Conservation (phyloP, 1,284 basidiomycete species). For the Apiotrichum gracile region DNA sequence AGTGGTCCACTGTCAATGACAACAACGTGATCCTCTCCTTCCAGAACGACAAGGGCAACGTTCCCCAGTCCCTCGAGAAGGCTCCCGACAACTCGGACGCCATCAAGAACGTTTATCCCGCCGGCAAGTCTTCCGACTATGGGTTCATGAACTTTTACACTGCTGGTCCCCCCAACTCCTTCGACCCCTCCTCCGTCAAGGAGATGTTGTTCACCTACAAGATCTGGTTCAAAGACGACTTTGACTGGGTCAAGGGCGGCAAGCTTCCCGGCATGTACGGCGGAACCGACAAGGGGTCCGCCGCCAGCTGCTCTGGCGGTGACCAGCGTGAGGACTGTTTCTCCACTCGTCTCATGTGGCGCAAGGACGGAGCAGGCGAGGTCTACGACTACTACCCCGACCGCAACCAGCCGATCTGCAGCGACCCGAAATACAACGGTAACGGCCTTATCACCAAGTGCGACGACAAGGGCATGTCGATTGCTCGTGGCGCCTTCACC, state of each 20-base stretch:
- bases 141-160: slow-evolving; percentile 30
- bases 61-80: too few relatives aligned
- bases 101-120: too few relatives aligned
- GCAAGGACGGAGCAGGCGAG: slow-evolving; percentile 36
- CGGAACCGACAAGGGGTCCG: slow-evolving; percentile 21
- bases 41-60: too few relatives aligned
- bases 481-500: slow-evolving; percentile 66
- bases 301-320: slow-evolving; percentile 45
- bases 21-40: too few relatives aligned
- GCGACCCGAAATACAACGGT: too few relatives aligned
- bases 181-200: slow-evolving; percentile 22
- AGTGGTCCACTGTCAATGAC: too few relatives aligned
- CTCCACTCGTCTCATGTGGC: slow-evolving; percentile 47
- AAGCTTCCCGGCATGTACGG: slow-evolving; percentile 48
- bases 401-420: slow-evolving; percentile 21
- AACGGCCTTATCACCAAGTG: slow-evolving; percentile 13
- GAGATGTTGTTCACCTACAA: slow-evolving; percentile 41
- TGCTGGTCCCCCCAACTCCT: slow-evolving; percentile 21
- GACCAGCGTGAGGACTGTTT: slow-evolving; percentile 38
- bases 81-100: too few relatives aligned
- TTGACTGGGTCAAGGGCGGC: slow-evolving; percentile 44
- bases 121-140: background rate
- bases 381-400: slow-evolving; percentile 37
- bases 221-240: slow-evolving; percentile 41
- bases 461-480: slow-evolving; percentile 27